Conservation (phyloP, 495 filamentous ascomycete genomes). For the Neurospora sp. region DNA sequence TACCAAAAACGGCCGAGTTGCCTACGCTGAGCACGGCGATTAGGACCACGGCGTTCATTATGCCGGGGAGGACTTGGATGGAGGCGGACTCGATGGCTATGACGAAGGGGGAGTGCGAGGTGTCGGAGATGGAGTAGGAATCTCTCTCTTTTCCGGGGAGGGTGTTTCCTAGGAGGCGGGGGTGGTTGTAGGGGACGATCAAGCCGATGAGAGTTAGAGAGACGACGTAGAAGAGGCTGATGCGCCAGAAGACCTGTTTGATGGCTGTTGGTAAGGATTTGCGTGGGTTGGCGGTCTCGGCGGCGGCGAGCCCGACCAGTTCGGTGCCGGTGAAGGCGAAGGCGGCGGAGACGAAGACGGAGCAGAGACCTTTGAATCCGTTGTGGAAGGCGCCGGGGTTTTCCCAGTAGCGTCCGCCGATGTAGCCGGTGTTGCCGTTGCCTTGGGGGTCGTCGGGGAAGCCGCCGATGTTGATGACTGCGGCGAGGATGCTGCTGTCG, state of each 20-base stretch:
- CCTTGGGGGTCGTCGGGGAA: slow-evolving; percentile 42
- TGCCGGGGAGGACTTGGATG: slow-evolving; percentile 61
- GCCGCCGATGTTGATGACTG: slow-evolving; percentile 72
- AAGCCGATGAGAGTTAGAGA: slow-evolving; percentile 65
- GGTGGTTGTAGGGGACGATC: slow-evolving; percentile 60
- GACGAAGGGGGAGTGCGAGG: slow-evolving; percentile 77
- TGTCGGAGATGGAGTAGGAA: slow-evolving; percentile 41
- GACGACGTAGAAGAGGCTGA: slow-evolving; percentile 77
- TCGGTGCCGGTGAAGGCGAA: slow-evolving; percentile 92
- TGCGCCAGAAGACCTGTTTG: slow-evolving; percentile 95
- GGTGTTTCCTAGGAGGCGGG: slow-evolving; percentile 42
- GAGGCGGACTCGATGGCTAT: slow-evolving; percentile 77
- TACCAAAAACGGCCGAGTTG: slow-evolving; percentile 80
- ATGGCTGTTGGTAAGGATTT: slow-evolving; percentile 79
- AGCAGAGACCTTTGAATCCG: slow-evolving; percentile 91
- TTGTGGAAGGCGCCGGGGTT: slow-evolving; percentile 81
- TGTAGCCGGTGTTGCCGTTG: slow-evolving; percentile 43
- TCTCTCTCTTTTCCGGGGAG: neutral
- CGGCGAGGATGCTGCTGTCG: slow-evolving; percentile 55
- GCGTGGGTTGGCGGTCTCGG: slow-evolving; percentile 77
- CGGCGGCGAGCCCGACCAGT: slow-evolving; percentile 83
- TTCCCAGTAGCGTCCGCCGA: slow-evolving; percentile 78
- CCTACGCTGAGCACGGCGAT: slow-evolving; percentile 81
- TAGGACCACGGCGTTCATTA: slow-evolving; percentile 88
- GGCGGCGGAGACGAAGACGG: slow-evolving; percentile 84